A percentile compares a stretch with the other conserved stretches of the same genome.
Conservation (phyloP, 2,329 filamentous ascomycete species). For the Penicillium sp. region DNA sequence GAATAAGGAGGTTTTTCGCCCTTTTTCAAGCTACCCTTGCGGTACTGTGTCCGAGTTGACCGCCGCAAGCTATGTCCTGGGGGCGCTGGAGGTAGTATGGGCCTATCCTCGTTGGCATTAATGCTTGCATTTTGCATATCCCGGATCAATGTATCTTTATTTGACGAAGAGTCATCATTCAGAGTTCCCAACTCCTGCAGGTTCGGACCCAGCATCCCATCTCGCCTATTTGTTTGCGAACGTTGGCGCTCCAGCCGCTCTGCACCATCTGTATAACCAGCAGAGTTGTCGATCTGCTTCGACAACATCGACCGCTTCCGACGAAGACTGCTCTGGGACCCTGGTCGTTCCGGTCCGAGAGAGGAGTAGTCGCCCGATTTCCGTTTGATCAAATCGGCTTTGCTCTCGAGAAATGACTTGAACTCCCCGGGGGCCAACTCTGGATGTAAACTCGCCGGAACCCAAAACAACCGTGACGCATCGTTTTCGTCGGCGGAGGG, state of each 20-base stretch:
- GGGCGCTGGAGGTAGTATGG: slow-evolving; percentile 75
- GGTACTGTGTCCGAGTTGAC: slow-evolving; percentile 88
- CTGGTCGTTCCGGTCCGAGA: slow-evolving; percentile 52
- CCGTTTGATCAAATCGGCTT: slow-evolving; percentile 84
- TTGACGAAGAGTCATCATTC: slow-evolving; percentile 72
- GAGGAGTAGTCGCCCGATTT: slow-evolving; percentile 73
- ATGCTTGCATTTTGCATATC: slow-evolving; percentile 47
- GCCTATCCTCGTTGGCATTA: slow-evolving; percentile 67
- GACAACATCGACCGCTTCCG: slow-evolving; percentile 97
- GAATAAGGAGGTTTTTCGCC: slow-evolving; percentile 74
- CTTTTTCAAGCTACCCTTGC: slow-evolving; percentile 80
- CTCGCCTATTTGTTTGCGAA: slow-evolving; percentile 56
- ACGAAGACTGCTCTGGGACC: slow-evolving; percentile 61
- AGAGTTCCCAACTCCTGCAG: slow-evolving; percentile 72
- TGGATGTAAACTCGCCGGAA: slow-evolving; percentile 89
- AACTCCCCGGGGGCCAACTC: slow-evolving; percentile 95
- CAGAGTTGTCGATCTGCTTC: slow-evolving; percentile 77
- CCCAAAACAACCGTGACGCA: slow-evolving; percentile 87
- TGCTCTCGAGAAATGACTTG: slow-evolving; percentile 92
- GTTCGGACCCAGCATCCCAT: slow-evolving; percentile 61
- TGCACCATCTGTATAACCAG: slow-evolving; percentile 78
- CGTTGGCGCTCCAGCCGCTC: slow-evolving; percentile 74
- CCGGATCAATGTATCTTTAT: slow-evolving; percentile 57
- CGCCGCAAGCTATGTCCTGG: slow-evolving; percentile 78
- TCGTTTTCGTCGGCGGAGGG: slow-evolving; percentile 73